Evolutionary conservation across 768 basidiomycete genomes (phyloP), one percentile per base, ranked within the genome.

Genomic region (Suillus tomentosus): DNA sequence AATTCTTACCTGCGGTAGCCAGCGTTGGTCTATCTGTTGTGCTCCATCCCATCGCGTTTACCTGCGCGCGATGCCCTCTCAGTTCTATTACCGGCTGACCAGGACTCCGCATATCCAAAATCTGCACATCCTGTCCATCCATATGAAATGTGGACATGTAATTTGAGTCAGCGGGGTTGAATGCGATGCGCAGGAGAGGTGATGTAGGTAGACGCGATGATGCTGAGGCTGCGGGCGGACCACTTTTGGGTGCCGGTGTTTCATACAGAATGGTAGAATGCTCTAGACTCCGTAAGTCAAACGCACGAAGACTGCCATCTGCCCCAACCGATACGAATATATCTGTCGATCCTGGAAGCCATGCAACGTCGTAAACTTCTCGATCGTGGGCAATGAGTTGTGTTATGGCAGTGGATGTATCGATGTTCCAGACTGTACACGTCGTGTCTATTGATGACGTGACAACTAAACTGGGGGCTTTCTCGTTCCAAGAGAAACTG

Each of bases 231-330:
- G 87, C 73, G 34, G 86, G 82, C 3, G 87, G 82, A 3, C 85
- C 79, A 68, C 87, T 86, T 75, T 92, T 92, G 0, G 92, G 91
- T 5, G 89, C 85, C 3, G 91, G 90, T 0, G 91, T 92, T 79
- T 99, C 97, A 76, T 99, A 99, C 47, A 99, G 83, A 71, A 99
- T 99, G 13, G 97, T 99, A 14, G 95, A 97, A 77, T 99, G 97
- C 75, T 99, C 97, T 53, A 99, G 84, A 69, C 92, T 94, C 57
- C 97, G 89, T 62, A 99, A 82, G 77, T 99, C 97, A 76, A 99
- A 99, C 14, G 96, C 96, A 60, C 97, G 92, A 59, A 99, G 80
- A 67, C 92, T 94, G 13, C 97, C 97, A 73, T 99, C 97, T 37
- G 96, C 96, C 27, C 97, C 97, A 31, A 99, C 97, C 6, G 95